Evolutionary conservation across 106 monocot genomes (phyloP), one percentile per base, ranked within the genome.

Genomic region (Cymbidium sinense): DNA sequence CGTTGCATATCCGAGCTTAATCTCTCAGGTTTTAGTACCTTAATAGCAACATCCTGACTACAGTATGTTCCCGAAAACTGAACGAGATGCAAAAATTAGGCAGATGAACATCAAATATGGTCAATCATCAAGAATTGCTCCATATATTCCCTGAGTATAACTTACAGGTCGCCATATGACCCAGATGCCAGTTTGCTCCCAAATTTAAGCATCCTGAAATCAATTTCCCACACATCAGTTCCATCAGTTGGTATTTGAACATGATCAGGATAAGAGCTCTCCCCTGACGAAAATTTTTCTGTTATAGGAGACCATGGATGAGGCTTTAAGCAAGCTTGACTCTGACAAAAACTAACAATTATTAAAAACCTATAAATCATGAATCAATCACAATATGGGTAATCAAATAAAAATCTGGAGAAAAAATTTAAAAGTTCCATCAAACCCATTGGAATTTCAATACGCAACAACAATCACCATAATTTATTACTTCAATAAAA

Each of bases 1-100:
- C 82, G 87, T 76, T 87, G 88, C 93, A 96, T 90, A 43, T 93
- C 89, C 39, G 29, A 77, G 82, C 85, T 89, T 61, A 93, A 50
- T 75, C 87, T 82, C 69, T 91, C 95, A 41, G 90, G 90, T 76
- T 96, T 96, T n/a, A 96, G 82, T 55, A 93, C 80, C 84, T 96
- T 96, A 21, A 96, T 91, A 31, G 95, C 95, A 37, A 96, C 93
- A 87, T 96, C 93, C 77, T 93, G 95, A 79, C 89, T 89, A 80
- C 78, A 84, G 77, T 96, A 93, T 72, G 88, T 87, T 29, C 95
- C 25, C 84, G 87, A 74, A 91, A 96, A 19, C 95, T 96, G 76
- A 71, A 74, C 73, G 73, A 52, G 17, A 82, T 70, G 37, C 75
- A 41, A 28, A 78, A 50, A 50, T 71, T 72, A 70, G 30, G 51